phyloP scores from a whole-genome alignment of 306 rosid species.

The Prosopis cineraria region DNA sequence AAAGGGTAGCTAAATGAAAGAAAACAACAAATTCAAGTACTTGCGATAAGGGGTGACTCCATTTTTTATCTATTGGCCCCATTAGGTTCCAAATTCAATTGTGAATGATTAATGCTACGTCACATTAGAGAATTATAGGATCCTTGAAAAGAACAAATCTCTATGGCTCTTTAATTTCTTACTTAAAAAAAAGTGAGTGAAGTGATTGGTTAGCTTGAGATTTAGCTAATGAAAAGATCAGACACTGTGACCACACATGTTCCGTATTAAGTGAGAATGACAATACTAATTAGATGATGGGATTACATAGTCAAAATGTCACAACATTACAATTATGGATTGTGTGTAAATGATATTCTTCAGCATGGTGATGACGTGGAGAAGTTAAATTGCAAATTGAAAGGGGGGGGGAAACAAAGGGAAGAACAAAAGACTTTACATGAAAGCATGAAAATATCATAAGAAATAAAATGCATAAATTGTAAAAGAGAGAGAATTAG shows the following conservation, averaged over 20 bases:
- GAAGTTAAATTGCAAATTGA: neutral
- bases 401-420: neutral
- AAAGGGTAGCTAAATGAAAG: neutral
- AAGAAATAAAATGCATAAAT: constrained; percentile 22
- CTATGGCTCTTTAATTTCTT: neutral
- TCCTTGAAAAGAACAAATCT: neutral
- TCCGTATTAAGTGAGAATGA: neutral
- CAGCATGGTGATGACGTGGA: neutral
- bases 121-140: neutral
- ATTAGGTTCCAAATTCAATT: neutral
- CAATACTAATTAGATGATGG: neutral
- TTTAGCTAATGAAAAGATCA: constrained; percentile 30
- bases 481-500: constrained; percentile 45
- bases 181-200: neutral
- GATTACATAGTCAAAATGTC: neutral
- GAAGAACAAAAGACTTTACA: constrained; percentile 31
- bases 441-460: neutral
- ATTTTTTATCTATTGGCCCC: neutral
- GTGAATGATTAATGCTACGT: neutral
- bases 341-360: neutral
- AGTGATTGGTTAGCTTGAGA: constrained; percentile 29
- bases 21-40: neutral
- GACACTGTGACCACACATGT: constrained; percentile 26
- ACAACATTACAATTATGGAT: neutral
- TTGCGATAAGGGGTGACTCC: neutral